Base-by-base conservation (phyloP, 768 basidiomycete genomes). In the Termitomyces sp. region DNA sequence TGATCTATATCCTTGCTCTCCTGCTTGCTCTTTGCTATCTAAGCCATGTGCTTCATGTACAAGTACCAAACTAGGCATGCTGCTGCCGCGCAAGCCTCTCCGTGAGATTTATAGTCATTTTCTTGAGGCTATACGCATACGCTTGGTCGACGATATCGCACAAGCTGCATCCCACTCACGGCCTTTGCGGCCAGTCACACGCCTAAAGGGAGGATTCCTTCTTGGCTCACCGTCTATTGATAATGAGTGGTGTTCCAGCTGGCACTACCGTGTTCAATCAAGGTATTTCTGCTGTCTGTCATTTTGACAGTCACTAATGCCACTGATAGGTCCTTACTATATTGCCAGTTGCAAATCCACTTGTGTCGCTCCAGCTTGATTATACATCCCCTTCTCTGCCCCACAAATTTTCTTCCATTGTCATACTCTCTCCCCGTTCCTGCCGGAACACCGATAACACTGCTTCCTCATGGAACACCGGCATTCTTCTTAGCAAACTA, bases 401-500 rank as follows among this genome's bases (percentile, higher is more conserved):
- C 81, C 5, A 87, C 88, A 2, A 77, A 81, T 20, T 83, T 83
- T 64, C 70, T 85, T 46, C 79, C 84, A 9, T 71, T 91, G 1
- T 60, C 69, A 18, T 60, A 68, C 24, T 64, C 67, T 26, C 69
- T 79, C 13, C 80, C 83, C 22, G 66, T 83, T 18, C 67, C 78
- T 28, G 68, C 82, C 10, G 89, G 90, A 9, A 78, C 84, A 11
- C 88, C 89, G 9, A 84, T 92, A 52, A 78, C 76, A 10, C 75
- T 93, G 3, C 76, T 92, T 20, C 90, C 90, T 5, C 79, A 84
- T 59, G 85, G 81, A 32, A 83, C 81, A 4, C 88, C 90, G 2
- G 89, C 90, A 3, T 88, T 86, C 69, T 88, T 81, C 62, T 73
- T 92, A 41, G 76, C 83, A n/a, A 69, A 74, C n/a, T 92, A 90